Base-by-base conservation (phyloP, 1,139 yeast species). In the Sugiyamaella pinicola region DNA sequence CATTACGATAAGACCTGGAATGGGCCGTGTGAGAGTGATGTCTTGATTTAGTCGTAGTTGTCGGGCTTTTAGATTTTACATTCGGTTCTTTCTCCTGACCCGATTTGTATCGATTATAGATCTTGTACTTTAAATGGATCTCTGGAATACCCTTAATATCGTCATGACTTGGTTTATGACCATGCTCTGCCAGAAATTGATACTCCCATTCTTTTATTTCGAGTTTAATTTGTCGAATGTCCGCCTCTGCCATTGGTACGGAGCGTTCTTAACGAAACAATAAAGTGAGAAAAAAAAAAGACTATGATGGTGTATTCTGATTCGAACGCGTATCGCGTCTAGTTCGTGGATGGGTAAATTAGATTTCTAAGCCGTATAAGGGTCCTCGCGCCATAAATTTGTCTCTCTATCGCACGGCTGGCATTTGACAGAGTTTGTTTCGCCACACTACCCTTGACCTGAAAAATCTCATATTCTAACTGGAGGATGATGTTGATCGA, bases 201-300 rank as follows among this genome's bases (percentile, higher is more conserved):
- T 77, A 73, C 62, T 85, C 90, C 91, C 91, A 85, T 31, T 68
- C 67, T 64, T 85, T 85, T 52, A 85, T 80, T 59, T 78, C 76
- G 33, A 77, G 58, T 43, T 59, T 55, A 8, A 65, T 31, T 19
- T 15, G 10, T 12, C 40, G 51, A 21, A 39, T 34, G 17, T 35
- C 48, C 39, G 6, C 15, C 18, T 40, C 42, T 12, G 38, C 9
- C 18, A 29, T 28, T 18, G n/a, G n/a, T n/a, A n/a, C n/a, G n/a
- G n/a, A n/a, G n/a, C n/a, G n/a, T n/a, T n/a, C n/a, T n/a, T n/a
- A n/a, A n/a, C n/a, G n/a, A n/a, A n/a, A n/a, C n/a, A n/a, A n/a
- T n/a, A n/a, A n/a, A n/a, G n/a, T n/a, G n/a, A n/a, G n/a, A n/a
- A n/a, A n/a, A n/a, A n/a, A n/a, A n/a, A n/a, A n/a, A n/a, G n/a